Base-by-base conservation (phyloP, 1,139 yeast genomes). In the Diutina sp. region DNA sequence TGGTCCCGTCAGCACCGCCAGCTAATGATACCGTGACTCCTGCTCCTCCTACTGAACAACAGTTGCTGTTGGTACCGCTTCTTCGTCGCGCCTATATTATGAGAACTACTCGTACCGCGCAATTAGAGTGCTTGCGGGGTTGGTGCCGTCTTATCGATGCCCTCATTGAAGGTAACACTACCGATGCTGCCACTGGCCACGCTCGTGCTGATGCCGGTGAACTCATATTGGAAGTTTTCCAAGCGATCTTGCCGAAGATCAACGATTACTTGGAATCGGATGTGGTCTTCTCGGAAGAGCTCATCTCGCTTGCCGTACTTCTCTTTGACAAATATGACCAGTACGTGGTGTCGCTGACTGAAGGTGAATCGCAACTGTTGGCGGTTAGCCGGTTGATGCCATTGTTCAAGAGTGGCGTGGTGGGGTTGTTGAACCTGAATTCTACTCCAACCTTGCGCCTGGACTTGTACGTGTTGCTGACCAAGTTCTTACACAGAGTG, bases 221-320 rank as follows among this genome's bases (percentile, higher is more conserved):
- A 16, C 86, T 91, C 62, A 82, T 90, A 57, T 70, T 89, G 46
- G 95, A 87, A 63, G 82, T 88, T 2, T 83, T 90, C 62, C 95
- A 90, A 63, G 74, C 80, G 9, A 76, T 89, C 18, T 75, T 89
- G 30, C 96, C 96, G 1, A 87, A 84, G 64, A 81, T 90, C 54
- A 57, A 58, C 45, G 89, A 84, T 58, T 90, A 85, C 67, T 78
- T 89, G 57, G 88, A 85, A 51, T 69, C 76, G 25, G 89, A 89
- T 64, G 75, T 84, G 6, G 68, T 72, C 9, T 87, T 85, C 65
- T 85, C 96, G 0, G 90, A 85, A 64, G 95, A 87, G 59, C 70
- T 90, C 60, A 85, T 90, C 1, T 84, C 95, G 0, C 70, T 90
- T 56, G 80, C 90, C 63, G 93, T 87, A 1, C 77, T 87, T 14